phyloP scores from a whole-genome alignment of 192 early-diverging fungal genomes.

The Coemansia sp. region DNA sequence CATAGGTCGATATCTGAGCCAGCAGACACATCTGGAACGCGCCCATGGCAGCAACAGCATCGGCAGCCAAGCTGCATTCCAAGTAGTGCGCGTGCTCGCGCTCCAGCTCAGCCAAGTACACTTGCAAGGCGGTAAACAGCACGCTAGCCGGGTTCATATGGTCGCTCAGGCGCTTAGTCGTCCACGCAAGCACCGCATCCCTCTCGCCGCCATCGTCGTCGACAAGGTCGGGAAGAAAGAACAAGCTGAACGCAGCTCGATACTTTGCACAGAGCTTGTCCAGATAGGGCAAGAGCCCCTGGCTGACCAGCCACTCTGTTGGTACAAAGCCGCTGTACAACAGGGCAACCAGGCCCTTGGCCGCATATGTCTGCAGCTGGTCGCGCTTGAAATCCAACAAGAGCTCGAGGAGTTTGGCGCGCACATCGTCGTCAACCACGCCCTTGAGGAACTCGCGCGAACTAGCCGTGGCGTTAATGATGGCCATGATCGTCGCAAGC shows the following conservation, averaged over 20 bases:
- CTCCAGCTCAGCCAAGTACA: constrained; percentile 14
- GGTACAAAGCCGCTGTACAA: constrained; percentile 10
- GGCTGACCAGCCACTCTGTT: background rate
- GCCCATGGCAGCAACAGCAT: constrained; percentile 8
- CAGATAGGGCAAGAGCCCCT: constrained; percentile 14
- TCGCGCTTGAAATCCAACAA: constrained; percentile 19
- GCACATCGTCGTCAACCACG: background rate
- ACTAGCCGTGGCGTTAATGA: constrained; percentile 37
- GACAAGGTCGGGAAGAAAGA: background rate
- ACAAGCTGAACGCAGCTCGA: background rate
- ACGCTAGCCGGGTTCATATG: constrained; percentile 7
- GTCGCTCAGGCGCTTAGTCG: background rate
- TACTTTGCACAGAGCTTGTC: background rate
- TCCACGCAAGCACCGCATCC: background rate
- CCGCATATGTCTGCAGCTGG: constrained; percentile 18
- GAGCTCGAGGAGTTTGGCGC: constrained; percentile 10
- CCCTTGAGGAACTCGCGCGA: constrained; percentile 29
- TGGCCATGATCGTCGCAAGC: constrained; percentile 21
- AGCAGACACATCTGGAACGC: constrained; percentile 22
- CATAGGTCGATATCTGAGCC: constrained; percentile 17
- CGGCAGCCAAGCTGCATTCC: background rate
- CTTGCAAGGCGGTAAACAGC: constrained; percentile 21
- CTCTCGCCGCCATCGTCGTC: background rate
- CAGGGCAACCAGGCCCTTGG: constrained; percentile 38
- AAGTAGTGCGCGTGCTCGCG: constrained; percentile 12